Conservation (phyloP, 2,329 filamentous ascomycete species). For the Alternaria ethzedia region DNA sequence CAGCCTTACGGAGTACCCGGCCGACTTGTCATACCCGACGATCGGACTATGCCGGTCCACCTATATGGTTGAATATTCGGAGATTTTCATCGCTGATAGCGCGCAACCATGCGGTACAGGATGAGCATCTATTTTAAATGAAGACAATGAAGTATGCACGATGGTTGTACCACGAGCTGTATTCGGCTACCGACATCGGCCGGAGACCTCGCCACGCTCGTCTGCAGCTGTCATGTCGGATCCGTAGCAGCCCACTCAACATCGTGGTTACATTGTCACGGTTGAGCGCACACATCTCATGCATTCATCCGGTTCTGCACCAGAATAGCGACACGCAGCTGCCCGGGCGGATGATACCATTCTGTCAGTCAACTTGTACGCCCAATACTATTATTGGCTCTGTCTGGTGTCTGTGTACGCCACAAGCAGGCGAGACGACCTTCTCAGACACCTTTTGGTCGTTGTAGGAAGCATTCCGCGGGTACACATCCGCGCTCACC, state of each 20-base stretch:
- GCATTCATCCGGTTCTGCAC: background rate
- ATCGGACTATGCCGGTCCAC: constrained; percentile 17
- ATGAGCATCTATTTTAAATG: background rate
- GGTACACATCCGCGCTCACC: background rate
- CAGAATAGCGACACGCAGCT: background rate
- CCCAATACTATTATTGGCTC: background rate
- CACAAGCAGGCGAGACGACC: background rate
- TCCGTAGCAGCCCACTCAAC: background rate
- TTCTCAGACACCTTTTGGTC: background rate
- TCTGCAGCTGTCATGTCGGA: constrained; percentile 28
- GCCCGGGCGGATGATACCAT: background rate
- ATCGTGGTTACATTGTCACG: background rate
- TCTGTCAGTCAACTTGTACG: background rate
- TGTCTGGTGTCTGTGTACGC: background rate
- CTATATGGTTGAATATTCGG: constrained; percentile 18
- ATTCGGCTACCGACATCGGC: constrained; percentile 34
- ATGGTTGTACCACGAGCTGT: constrained; percentile 14
- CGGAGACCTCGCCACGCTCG: constrained; percentile 19
- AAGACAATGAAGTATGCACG: background rate
- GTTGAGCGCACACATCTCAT: background rate
- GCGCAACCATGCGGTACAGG: background rate
- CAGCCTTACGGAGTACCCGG: constrained; percentile 21
- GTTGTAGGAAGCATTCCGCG: background rate
- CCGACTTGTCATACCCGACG: constrained; percentile 19
- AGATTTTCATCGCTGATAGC: constrained; percentile 11